A percentile compares a stretch with the other conserved stretches of the same genome.
Evolutionary conservation across 2,329 filamentous ascomycete genomes (phyloP).

Genomic region (Talaromyces sp.): DNA sequence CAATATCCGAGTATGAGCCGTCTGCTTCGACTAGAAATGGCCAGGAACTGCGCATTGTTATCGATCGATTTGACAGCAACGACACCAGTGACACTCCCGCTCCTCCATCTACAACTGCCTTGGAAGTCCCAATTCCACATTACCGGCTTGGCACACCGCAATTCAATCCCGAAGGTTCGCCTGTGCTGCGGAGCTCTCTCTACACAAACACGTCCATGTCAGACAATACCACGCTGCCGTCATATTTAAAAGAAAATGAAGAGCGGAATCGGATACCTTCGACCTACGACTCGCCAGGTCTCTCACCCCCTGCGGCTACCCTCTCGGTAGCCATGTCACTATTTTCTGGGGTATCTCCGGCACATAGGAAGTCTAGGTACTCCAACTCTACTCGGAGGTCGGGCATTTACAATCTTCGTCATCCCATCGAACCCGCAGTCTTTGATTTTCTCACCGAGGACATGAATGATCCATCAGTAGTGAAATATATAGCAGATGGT

Average conservation of each 20-base stretch:
- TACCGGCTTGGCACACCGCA: conserved; percentile 77
- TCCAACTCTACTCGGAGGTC: conserved; percentile 33
- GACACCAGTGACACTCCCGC: conserved; percentile 55
- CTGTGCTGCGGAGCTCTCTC: conserved; percentile 73
- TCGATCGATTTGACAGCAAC: conserved; percentile 63
- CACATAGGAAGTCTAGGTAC: conserved; percentile 22
- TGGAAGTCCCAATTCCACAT: conserved; percentile 74
- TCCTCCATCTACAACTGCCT: conserved; percentile 53
- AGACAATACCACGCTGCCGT: conserved; percentile 65
- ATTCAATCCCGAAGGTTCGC: conserved; percentile 71
- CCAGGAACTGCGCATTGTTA: conserved; percentile 73
- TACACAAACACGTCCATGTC: conserved; percentile 62
- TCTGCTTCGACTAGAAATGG: conserved; percentile 39
- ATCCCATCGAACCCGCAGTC: conserved; percentile 59
- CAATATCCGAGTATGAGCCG: conserved; percentile 58
- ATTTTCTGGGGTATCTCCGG: conserved; percentile 29
- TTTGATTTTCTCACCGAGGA: conserved; percentile 77
- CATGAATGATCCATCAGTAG: conserved; percentile 74
- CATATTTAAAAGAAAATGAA: conserved; percentile 41
- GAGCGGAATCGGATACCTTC: conserved; percentile 18
- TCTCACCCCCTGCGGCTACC: conserved; percentile 19
- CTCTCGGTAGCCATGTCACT: conserved; percentile 32
- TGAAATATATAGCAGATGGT: conserved; percentile 68
- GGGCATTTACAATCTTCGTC: conserved; percentile 48
- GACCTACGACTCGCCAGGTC: conserved; percentile 21